These are phyloP conservation scores for Penicillium olsonii DNA, from an alignment of 2,329 filamentous ascomycete genomes.

Conservation along the genomic window DNA sequence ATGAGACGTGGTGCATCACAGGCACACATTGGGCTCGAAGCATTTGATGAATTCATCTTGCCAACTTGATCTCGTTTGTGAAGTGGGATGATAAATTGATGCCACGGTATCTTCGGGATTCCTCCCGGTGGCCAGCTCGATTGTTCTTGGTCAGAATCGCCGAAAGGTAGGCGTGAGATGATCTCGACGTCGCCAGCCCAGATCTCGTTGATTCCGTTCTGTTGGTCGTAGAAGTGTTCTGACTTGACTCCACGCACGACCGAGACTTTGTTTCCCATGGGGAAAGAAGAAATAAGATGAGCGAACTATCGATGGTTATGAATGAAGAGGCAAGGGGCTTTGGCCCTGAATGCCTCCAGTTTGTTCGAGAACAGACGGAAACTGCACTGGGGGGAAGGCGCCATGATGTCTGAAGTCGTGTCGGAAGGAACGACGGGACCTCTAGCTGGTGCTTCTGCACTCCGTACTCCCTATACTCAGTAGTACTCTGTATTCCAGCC, in stretches of 20 bases:
- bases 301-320: no score
- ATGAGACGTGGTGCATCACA: neutral
- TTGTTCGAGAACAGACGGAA: no score
- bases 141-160: slow-evolving; percentile 41
- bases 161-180: slow-evolving; percentile 42
- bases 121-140: slow-evolving; percentile 35
- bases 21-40: neutral
- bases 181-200: slow-evolving; percentile 40
- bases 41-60: neutral
- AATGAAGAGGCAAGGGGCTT: no score
- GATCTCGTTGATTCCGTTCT: slow-evolving; percentile 42
- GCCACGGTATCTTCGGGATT: slow-evolving; percentile 43
- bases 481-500: no score
- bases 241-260: slow-evolving; percentile 37
- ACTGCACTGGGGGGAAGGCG: no score
- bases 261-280: slow-evolving; percentile 40
- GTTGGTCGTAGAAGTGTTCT: slow-evolving; percentile 35
- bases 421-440: no score
- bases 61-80: neutral
- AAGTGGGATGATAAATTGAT: slow-evolving; percentile 42
- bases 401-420: no score
- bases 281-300: neutral
- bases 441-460: no score
- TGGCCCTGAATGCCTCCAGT: no score
- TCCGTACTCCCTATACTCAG: no score